Evolutionary conservation across 768 basidiomycete species (phyloP).

Genomic region (Pleurotus citrinopileatus): DNA sequence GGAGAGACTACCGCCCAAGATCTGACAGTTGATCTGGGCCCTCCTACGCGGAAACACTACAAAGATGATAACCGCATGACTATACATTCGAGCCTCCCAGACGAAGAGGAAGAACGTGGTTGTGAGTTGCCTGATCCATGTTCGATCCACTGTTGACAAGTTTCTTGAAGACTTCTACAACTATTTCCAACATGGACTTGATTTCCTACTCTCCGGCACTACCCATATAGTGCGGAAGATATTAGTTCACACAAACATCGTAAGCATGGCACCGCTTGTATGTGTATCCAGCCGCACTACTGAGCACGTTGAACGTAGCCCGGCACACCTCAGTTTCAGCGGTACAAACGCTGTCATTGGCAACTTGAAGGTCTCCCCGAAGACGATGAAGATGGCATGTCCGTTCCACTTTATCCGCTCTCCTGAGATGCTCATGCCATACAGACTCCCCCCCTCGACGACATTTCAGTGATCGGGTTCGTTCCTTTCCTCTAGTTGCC

Average conservation of each 20-base stretch:
- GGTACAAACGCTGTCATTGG: conserved; percentile 92
- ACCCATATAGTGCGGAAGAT: conserved; percentile 82
- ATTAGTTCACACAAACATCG: conserved; percentile 84
- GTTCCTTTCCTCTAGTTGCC: conserved; percentile 10
- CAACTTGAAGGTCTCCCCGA: conserved; percentile 77
- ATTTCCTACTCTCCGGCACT: conserved; percentile 75
- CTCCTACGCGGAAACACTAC: conserved; percentile 74
- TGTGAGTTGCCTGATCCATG: conserved; percentile 28
- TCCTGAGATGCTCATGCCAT: conserved; percentile 8
- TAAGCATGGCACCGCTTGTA: too few species aligned
- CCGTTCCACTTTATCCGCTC: not conserved
- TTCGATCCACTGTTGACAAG: conserved; percentile 5
- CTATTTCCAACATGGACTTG: conserved; percentile 89
- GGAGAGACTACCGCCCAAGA: conserved; percentile 84
- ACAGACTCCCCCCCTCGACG: conserved; percentile 74
- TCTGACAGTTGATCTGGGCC: conserved; percentile 72
- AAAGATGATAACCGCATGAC: conserved; percentile 90
- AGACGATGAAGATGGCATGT: conserved; percentile 77
- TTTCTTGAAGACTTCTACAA: conserved; percentile 78
- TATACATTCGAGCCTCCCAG: conserved; percentile 60
- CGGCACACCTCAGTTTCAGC: conserved; percentile 85
- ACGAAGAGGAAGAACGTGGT: conserved; percentile 49
- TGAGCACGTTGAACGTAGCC: too few species aligned
- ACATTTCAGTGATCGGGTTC: conserved; percentile 67
- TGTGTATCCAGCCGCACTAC: too few species aligned